A percentile compares a stretch with the other conserved stretches of the same genome.
phyloP scores from a whole-genome alignment of 768 basidiomycete species.

The Vishniacozyma victoriae region DNA sequence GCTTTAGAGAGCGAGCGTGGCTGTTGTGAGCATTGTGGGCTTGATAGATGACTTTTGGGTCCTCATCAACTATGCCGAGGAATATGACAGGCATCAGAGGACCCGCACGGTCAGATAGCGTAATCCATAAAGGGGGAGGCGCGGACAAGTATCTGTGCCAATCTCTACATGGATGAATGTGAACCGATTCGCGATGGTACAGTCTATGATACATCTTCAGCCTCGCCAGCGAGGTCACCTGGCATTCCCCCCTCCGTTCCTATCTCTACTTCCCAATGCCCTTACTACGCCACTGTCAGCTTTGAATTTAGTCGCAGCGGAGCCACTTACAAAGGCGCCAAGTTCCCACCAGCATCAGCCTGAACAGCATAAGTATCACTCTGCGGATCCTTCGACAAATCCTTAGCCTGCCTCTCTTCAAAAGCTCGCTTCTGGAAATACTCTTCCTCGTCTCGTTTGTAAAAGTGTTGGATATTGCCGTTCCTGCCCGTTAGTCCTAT shows the following conservation, averaged over 20 bases:
- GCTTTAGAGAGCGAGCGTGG: too few species aligned
- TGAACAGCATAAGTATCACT: constrained; percentile 8
- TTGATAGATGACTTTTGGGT: background rate
- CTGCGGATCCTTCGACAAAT: constrained; percentile 5
- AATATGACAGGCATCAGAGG: background rate
- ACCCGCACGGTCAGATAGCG: background rate
- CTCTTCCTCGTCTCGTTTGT: constrained; percentile 8
- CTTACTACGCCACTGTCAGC: background rate
- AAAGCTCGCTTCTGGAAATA: constrained; percentile 7
- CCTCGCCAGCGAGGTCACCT: too few species aligned
- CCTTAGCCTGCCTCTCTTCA: background rate
- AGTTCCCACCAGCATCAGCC: constrained; percentile 6
- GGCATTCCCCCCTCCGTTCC: too few species aligned
- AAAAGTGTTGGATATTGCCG: constrained; percentile 16
- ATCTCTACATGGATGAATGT: background rate
- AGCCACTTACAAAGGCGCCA: constrained; percentile 7
- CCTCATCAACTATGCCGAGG: too few species aligned
- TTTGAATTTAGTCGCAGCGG: background rate
- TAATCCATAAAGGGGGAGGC: background rate
- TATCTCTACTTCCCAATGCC: background rate
- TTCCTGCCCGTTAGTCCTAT: background rate
- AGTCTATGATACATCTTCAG: background rate
- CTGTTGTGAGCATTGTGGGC: background rate
- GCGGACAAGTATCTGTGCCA: too few species aligned
- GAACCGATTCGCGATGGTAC: constrained; percentile 1